Evolutionary conservation across 164 flowering plant species (phyloP).

Genomic region (Cinnamomum micranthum): DNA sequence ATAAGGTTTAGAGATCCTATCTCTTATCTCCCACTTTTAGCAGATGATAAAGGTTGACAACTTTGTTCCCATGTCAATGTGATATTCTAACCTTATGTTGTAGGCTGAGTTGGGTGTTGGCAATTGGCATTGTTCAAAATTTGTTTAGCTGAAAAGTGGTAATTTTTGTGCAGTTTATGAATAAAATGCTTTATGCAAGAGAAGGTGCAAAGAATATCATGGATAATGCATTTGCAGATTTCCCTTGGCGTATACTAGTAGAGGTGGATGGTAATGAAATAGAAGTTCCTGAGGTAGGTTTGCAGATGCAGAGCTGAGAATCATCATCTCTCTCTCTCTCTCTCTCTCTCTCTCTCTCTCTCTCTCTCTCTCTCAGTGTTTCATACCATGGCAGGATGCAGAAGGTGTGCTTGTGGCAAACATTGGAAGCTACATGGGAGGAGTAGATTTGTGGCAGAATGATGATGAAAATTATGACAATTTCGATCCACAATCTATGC

Average conservation of each 20-base stretch:
- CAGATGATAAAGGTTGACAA: no score
- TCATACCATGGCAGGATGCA: slow-evolving; percentile 60
- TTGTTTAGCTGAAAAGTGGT: slow-evolving; percentile 6
- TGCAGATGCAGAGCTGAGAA: neutral
- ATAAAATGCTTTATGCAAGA: slow-evolving; percentile 94
- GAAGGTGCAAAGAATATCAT: slow-evolving; percentile 94
- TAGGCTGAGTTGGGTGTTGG: neutral
- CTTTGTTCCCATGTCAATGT: no score
- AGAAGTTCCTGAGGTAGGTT: slow-evolving; percentile 92
- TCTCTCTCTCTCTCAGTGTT: neutral
- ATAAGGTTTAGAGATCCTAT: no score
- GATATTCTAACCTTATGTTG: neutral
- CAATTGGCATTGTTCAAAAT: neutral
- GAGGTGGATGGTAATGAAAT: slow-evolving; percentile 93
- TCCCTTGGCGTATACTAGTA: slow-evolving; percentile 89
- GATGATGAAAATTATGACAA: slow-evolving; percentile 87
- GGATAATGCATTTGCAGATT: slow-evolving; percentile 91
- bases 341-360: neutral
- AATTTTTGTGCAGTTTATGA: slow-evolving; percentile 77
- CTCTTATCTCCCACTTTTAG: no score
- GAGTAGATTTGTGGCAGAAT: slow-evolving; percentile 98
- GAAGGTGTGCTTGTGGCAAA: slow-evolving; percentile 98
- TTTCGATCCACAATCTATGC: slow-evolving; percentile 97
- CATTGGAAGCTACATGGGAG: slow-evolving; percentile 99
- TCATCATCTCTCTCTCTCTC: neutral